phyloP scores from a whole-genome alignment of 2,329 filamentous ascomycete genomes.

The Xylaria sp. region DNA sequence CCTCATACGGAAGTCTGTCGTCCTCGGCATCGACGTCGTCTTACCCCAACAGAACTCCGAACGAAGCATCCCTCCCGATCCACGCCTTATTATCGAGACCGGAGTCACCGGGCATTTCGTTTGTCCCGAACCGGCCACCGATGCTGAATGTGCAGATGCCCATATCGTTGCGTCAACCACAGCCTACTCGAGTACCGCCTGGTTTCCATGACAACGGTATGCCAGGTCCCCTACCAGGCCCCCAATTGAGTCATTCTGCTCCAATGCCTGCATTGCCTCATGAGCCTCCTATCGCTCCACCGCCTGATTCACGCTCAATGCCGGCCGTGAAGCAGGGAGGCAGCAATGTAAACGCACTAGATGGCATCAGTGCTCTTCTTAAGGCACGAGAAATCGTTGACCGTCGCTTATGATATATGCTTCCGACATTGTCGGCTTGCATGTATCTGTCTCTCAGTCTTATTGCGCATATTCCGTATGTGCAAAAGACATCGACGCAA shows the following conservation, averaged over 20 bases:
- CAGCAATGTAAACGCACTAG: slow-evolving; percentile 35
- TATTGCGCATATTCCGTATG: too few relatives aligned
- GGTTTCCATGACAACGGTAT: slow-evolving; percentile 19
- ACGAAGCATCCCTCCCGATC: slow-evolving; percentile 49
- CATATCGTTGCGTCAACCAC: slow-evolving; percentile 17
- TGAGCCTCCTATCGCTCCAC: slow-evolving; percentile 8
- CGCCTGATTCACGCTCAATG: slow-evolving; percentile 14
- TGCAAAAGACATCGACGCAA: too few relatives aligned
- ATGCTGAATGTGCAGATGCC: slow-evolving; percentile 20
- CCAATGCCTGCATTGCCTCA: slow-evolving; percentile 1
- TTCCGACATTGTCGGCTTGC: background rate
- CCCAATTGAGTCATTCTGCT: slow-evolving; percentile 11
- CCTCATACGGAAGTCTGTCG: slow-evolving; percentile 35
- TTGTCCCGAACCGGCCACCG: slow-evolving; percentile 8
- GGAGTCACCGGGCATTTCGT: slow-evolving; percentile 22
- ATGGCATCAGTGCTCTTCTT: slow-evolving; percentile 55
- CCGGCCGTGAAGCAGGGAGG: slow-evolving; percentile 13
- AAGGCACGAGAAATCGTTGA: slow-evolving; percentile 56
- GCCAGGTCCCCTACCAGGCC: slow-evolving; percentile 14
- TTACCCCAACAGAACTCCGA: slow-evolving; percentile 40
- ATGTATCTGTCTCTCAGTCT: too few relatives aligned
- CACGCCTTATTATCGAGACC: slow-evolving; percentile 46
- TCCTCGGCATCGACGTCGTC: slow-evolving; percentile 36
- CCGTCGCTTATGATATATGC: slow-evolving; percentile 30
- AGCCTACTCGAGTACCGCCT: slow-evolving; percentile 13